Evolutionary conservation across 2,329 filamentous ascomycete genomes (phyloP), one percentile per base, ranked within the genome.

Genomic region (Lecanicillium sp.): DNA sequence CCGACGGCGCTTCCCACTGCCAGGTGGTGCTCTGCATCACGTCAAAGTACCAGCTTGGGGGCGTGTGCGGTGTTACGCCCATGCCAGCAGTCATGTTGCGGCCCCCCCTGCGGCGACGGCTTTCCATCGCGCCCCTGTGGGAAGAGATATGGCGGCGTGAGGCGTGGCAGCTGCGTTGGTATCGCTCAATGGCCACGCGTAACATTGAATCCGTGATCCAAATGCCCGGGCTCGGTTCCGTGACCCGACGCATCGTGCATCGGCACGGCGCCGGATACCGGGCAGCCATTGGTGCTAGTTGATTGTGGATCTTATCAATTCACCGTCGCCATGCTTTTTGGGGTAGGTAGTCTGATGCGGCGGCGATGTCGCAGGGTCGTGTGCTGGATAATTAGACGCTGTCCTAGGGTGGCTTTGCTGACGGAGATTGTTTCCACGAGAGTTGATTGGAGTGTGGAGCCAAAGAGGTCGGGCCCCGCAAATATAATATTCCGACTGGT

Each of bases 111-210:
- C 74, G 65, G 20, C 69, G 71, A 20, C 71, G 66, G 49, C 64
- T 68, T 55, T 79, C 75, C 45, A 79, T 60, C 1, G 74, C 73
- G 0, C 74, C 74, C 0, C 70, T 68, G 6, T 68, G 60, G 18
- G 66, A 71, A 49, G 60, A 64, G 11, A 66, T 44, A 20, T 43
- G 48, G 34, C 64, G 55, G 17, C 46, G 44, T 4, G 50, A 37
- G 10, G 41, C 39, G 5, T 41, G 13, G n/a, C 41, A 42, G 7
- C 45, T 33, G 15, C 50, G 51, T n/a, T 49, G 46, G 15, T 53
- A 59, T 32, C 49, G 53, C 22, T 60, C 54, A 49, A 58, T 48
- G 37, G 58, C 54, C 39, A 51, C 53, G 11, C 46, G 36, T n/a
- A 61, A 53, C 48, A 60, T 51, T 12, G 45, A 43, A 40, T 60